A percentile compares a stretch with the other conserved stretches of the same genome.
phyloP scores from a whole-genome alignment of 139 green algal genomes.

The Microglena sp. region DNA sequence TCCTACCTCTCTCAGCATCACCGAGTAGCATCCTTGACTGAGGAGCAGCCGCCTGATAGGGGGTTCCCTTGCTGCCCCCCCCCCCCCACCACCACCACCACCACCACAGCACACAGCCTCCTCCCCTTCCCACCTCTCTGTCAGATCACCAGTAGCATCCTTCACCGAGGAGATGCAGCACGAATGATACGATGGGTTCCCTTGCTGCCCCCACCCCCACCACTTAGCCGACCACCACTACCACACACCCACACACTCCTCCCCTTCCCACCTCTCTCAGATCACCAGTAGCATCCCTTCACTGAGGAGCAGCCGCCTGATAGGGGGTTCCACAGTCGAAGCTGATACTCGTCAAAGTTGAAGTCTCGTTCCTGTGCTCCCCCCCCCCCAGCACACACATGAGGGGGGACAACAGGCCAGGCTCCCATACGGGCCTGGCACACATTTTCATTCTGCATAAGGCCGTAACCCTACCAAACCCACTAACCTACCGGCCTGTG shows the following conservation, averaged over 20 bases:
- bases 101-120: not conserved
- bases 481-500: too few species aligned
- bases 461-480: too few species aligned
- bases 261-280: constrained; percentile 37
- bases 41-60: constrained; percentile 23
- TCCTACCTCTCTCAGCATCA: constrained; percentile 41
- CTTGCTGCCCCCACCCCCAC: too few species aligned
- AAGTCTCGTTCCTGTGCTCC: not conserved
- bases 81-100: too few species aligned
- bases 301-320: constrained; percentile 22
- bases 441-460: too few species aligned
- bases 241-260: too few species aligned
- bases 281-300: constrained; percentile 38
- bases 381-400: not conserved
- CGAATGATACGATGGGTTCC: too few species aligned
- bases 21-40: constrained; percentile 30
- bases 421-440: too few species aligned
- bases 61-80: constrained; percentile 28
- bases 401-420: too few species aligned
- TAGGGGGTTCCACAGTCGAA: constrained; percentile 54
- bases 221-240: too few species aligned
- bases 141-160: not conserved
- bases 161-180: too few species aligned
- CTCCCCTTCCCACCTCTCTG: not conserved
- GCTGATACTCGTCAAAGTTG: constrained; percentile 20